phyloP scores from a whole-genome alignment of 352 stramenopile species.

The Hyaloperonospora brassicae region DNA sequence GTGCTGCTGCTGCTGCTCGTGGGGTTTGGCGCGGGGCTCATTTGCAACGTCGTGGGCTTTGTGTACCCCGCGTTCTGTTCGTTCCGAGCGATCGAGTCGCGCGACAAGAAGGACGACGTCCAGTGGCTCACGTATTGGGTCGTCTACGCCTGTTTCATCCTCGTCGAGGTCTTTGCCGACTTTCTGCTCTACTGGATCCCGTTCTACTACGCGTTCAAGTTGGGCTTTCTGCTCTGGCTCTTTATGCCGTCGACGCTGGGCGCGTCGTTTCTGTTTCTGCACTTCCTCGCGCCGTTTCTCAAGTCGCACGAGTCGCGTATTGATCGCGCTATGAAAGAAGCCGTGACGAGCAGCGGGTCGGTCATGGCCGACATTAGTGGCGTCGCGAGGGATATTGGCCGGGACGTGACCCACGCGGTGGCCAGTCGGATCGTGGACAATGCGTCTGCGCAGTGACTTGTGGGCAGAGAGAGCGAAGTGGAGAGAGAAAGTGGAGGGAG shows the following conservation, averaged over 20 bases:
- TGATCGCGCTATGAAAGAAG: conserved; percentile 80
- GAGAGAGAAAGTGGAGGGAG: conserved; percentile 6
- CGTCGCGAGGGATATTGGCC: conserved; percentile 65
- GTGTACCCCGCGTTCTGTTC: conserved; percentile 76
- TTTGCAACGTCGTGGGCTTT: conserved; percentile 81
- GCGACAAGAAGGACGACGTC: conserved; percentile 74
- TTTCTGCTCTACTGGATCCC: conserved; percentile 96
- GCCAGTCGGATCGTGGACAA: conserved; percentile 71
- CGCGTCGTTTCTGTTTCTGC: conserved; percentile 93
- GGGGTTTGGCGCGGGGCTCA: conserved; percentile 77
- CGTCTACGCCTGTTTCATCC: conserved; percentile 95
- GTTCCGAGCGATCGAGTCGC: conserved; percentile 80
- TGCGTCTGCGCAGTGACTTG: conserved; percentile 16
- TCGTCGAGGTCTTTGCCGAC: conserved; percentile 95
- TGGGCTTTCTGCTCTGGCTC: conserved; percentile 95
- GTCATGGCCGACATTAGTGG: conserved; percentile 77
- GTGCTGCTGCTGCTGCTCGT: conserved; percentile 75
- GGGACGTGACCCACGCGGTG: conserved; percentile 68
- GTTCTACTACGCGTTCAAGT: conserved; percentile 98
- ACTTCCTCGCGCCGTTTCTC: conserved; percentile 87
- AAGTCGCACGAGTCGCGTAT: conserved; percentile 78
- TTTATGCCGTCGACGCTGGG: conserved; percentile 95
- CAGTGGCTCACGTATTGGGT: conserved; percentile 97
- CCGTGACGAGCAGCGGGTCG: conserved; percentile 56
- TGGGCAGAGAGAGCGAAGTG: background rate